These are phyloP conservation scores for Bothriochloa decipiens DNA, from an alignment of 176 grass and related monocot genomes.

Conservation along the genomic window DNA sequence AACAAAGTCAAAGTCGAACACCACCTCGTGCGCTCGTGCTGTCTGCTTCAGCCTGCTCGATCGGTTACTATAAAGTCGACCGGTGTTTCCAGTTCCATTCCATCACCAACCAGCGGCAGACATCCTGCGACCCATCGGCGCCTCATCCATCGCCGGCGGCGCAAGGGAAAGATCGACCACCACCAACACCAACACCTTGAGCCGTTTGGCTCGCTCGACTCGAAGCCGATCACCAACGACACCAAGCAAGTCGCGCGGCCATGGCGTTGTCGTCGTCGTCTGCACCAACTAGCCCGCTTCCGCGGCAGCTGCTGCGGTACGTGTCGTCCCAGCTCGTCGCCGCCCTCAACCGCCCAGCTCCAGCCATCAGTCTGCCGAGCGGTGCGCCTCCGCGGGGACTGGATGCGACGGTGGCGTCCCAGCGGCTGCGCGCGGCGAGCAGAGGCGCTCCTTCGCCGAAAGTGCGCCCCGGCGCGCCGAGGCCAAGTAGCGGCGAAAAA, in stretches of 20 bases:
- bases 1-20: too few relatives aligned
- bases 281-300: background rate
- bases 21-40: too few relatives aligned
- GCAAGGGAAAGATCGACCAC: too few relatives aligned
- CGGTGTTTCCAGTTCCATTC: too few relatives aligned
- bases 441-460: background rate
- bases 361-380: background rate
- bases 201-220: too few relatives aligned
- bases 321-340: background rate
- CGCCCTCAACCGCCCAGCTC: background rate
- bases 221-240: background rate
- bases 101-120: too few relatives aligned
- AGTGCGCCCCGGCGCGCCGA: background rate
- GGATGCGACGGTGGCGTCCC: background rate
- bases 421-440: background rate
- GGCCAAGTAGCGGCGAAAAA: background rate
- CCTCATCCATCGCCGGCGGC: too few relatives aligned
- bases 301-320: too few relatives aligned
- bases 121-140: too few relatives aligned
- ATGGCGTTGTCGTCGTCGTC: slow-evolving; percentile 3
- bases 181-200: too few relatives aligned
- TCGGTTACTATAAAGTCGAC: too few relatives aligned
- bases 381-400: background rate
- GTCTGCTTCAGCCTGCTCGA: too few relatives aligned
- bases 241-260: background rate